Conservation (phyloP, 352 stramenopile species). For the Plasmopara viticola region DNA sequence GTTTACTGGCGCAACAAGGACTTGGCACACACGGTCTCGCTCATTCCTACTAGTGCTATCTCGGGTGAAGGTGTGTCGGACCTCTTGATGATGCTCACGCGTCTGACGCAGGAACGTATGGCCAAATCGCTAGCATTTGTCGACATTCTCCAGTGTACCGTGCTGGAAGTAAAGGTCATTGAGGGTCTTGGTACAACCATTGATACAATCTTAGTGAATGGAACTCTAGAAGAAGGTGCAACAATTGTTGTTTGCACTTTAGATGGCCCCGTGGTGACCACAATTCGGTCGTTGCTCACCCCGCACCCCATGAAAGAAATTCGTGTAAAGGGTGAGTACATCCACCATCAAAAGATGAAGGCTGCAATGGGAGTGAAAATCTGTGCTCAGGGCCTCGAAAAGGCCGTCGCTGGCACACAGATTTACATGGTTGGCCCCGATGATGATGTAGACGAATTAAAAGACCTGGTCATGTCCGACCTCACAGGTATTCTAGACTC, state of each 20-base stretch:
- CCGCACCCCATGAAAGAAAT: constrained; percentile 98
- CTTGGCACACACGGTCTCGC: constrained; percentile 91
- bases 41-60: constrained; percentile 98
- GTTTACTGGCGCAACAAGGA: constrained; percentile 99
- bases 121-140: constrained; percentile 84
- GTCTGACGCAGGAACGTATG: constrained; percentile 94
- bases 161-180: constrained; percentile 99
- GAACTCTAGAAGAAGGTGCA: constrained; percentile 92
- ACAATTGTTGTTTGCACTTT: constrained; percentile 98
- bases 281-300: constrained; percentile 96
- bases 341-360: constrained; percentile 97
- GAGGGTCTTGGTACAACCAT: constrained; percentile 98
- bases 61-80: constrained; percentile 98
- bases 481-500: constrained; percentile 93
- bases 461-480: constrained; percentile 96
- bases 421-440: constrained; percentile 95
- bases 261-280: constrained; percentile 96
- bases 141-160: constrained; percentile 93
- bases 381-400: constrained; percentile 94
- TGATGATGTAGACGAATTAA: constrained; percentile 97
- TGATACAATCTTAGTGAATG: constrained; percentile 98
- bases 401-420: constrained; percentile 96
- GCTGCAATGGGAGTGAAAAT: constrained; percentile 99
- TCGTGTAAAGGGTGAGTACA: constrained; percentile 89
- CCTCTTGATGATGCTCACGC: constrained; percentile 94